Evolutionary conservation across 331 rosid species (phyloP), one percentile per base, ranked within the genome.

Genomic region (Dryas integrifolia): DNA sequence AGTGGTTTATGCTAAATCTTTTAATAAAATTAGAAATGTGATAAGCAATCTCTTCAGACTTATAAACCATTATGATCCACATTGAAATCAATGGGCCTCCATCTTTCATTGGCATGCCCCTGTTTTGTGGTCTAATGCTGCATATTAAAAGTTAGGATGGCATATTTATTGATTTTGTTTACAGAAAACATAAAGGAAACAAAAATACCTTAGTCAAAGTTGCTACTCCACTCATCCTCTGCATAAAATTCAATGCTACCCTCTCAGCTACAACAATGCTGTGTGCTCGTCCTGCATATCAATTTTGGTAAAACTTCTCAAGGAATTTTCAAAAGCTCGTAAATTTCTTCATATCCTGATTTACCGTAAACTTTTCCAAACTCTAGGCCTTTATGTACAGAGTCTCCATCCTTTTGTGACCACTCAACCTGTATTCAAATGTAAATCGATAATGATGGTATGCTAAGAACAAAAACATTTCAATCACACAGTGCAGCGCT

Each of bases 171-270:
- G 16, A 16, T 64, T 59, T 76, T 1, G 10, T 1, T 43, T 55
- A 48, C 18, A 53, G 6, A 26, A 56, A 45, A 47, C 69, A 15
- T 14, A 3, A 63, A 50, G 44, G 40, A 77, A 75, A 64, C 26
- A 77, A 66, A 4, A 48, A 15, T 74, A 93, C 97, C 95, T 91
- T 91, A 35, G 96, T 89, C 60, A 89, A 81, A 80, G 98, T 91
- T 67, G 98, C 98, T 78, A 93, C 88, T 78, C 97, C 95, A 72
- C 98, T 93, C 98, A 93, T 89, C 83, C 95, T 89, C 84, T 93
- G 97, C 97, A 91, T 93, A 77, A 93, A 91, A 85, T 93, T 93
- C 69, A 93, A 88, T 40, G 84, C 95, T 21, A 93, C 89, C 84
- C 98, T 85, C 82, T 93, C 95, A 67, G 97, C 98, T 56, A 86